Evolutionary conservation across 2,329 filamentous ascomycete genomes (phyloP), one percentile per base, ranked within the genome.

Genomic region (Trichoderma koningiopsis): DNA sequence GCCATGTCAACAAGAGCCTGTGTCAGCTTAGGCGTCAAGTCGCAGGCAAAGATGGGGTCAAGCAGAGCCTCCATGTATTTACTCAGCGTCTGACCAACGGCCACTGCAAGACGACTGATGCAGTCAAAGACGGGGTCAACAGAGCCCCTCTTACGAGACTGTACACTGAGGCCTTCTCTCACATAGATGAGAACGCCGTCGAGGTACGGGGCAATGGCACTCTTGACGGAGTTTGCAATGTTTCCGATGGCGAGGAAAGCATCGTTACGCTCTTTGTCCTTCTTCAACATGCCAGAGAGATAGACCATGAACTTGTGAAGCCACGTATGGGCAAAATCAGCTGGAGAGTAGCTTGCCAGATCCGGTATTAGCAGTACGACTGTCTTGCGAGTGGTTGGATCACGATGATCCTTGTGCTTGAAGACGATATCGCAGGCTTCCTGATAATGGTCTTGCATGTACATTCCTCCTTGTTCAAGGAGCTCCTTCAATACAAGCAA

Each of bases 1-100:
- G 96, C 96, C 92, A 99, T 97, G 76, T 99, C 96, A 27, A 98
- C 94, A 66, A 99, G 84, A 3, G 96, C 96, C 78, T 98, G 94
- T 0, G 95, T 97, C 29, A 99, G 86, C 73, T 96, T 96, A 68
- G 95, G 92, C 47, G 94, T 97, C 64, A 99, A 85, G 60, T 97
- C 96, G 77, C 96, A 99, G 19, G 93, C 94, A 80, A 99, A 99
- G 70, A 99, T 97, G 13, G 96, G 94, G 74, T 97, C 95, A 11
- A 99, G 86, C 33, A 99, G 83, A 14, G 94, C 92, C 77, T 97
- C 94, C 89, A 99, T 97, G 78, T 98, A 97, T 81, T 98, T 99
- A 85, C 93, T 98, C 65, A 99, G 85, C 0, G 95, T 96, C 81
- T 99, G 96, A 1, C 96, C 96, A 35, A 98, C 96, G 3, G 96